Percentiles rank a stretch among this genome's conserved stretches.
Conservation (phyloP, 2,329 filamentous ascomycete species). For the Aspergillus ibericus region DNA sequence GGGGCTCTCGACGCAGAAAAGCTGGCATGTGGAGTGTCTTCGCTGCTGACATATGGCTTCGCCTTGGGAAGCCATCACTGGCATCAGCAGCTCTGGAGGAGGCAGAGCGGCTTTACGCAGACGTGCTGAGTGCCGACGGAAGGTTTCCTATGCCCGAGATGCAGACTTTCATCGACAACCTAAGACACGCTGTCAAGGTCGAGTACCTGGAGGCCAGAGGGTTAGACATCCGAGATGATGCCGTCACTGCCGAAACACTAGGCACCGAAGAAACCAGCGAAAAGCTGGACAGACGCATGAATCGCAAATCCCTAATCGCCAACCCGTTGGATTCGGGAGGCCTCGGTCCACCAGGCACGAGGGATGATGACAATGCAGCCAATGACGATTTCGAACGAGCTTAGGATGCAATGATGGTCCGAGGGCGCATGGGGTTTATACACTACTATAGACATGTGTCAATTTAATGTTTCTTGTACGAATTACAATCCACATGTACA, state of each 20-base stretch:
- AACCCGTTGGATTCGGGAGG: slow-evolving; percentile 56
- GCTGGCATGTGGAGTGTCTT: slow-evolving; percentile 86
- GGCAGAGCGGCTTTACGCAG: slow-evolving; percentile 57
- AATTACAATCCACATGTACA: too few relatives aligned
- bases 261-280: slow-evolving; percentile 51
- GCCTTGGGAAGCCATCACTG: slow-evolving; percentile 72
- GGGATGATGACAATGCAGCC: slow-evolving; percentile 34
- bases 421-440: slow-evolving; percentile 18
- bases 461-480: slow-evolving; percentile 6
- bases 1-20: slow-evolving; percentile 76
- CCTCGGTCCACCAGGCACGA: slow-evolving; percentile 39
- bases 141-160: slow-evolving; percentile 54
- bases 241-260: slow-evolving; percentile 29
- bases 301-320: slow-evolving; percentile 58
- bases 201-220: slow-evolving; percentile 46
- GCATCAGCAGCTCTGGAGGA: slow-evolving; percentile 75
- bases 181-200: slow-evolving; percentile 45
- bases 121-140: slow-evolving; percentile 41
- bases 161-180: slow-evolving; percentile 47
- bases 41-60: slow-evolving; percentile 80
- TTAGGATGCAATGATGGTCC: slow-evolving; percentile 19
- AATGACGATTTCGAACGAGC: slow-evolving; percentile 52
- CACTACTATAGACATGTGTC: slow-evolving; percentile 22
- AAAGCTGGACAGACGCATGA: slow-evolving; percentile 54
- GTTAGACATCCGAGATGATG: slow-evolving; percentile 32